Conservation (phyloP, 106 monocot genomes). For the Vanilla planifolia region DNA sequence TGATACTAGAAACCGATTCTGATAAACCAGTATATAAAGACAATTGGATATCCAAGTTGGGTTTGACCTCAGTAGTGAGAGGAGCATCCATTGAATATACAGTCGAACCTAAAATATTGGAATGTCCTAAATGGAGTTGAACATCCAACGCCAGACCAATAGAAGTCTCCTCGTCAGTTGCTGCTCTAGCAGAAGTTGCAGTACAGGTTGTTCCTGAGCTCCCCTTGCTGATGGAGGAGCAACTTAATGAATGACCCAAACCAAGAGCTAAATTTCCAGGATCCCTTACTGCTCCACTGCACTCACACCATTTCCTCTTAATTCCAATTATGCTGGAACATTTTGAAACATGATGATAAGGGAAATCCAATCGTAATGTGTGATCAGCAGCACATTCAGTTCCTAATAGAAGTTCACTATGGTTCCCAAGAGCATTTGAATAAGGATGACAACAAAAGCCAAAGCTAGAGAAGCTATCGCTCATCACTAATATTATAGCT, state of each 20-base stretch:
- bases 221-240: constrained; percentile 35
- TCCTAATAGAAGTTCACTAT: constrained; percentile 11
- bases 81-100: not conserved
- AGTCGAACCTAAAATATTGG: constrained; percentile 6
- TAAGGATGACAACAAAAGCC: constrained; percentile 4
- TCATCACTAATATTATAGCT: constrained; percentile 14
- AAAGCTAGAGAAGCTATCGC: constrained; percentile 7
- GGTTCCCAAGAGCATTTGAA: constrained; percentile 5
- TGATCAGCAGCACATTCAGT: constrained; percentile 17
- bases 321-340: constrained; percentile 6
- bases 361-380: constrained; percentile 25
- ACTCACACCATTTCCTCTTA: constrained; percentile 43
- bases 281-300: not conserved
- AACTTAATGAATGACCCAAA: constrained; percentile 33
- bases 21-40: constrained; percentile 37
- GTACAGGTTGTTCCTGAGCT: constrained; percentile 31
- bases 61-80: not conserved
- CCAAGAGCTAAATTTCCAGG: constrained; percentile 17
- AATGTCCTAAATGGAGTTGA: constrained; percentile 36
- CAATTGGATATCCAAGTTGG: constrained; percentile 34
- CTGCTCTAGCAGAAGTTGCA: constrained; percentile 37
- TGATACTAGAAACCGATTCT: constrained; percentile 29
- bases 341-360: not conserved
- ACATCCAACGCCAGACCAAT: constrained; percentile 36
- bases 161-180: constrained; percentile 24